Conservation (phyloP, 1,284 basidiomycete genomes). For the Cryptococcus sp. region DNA sequence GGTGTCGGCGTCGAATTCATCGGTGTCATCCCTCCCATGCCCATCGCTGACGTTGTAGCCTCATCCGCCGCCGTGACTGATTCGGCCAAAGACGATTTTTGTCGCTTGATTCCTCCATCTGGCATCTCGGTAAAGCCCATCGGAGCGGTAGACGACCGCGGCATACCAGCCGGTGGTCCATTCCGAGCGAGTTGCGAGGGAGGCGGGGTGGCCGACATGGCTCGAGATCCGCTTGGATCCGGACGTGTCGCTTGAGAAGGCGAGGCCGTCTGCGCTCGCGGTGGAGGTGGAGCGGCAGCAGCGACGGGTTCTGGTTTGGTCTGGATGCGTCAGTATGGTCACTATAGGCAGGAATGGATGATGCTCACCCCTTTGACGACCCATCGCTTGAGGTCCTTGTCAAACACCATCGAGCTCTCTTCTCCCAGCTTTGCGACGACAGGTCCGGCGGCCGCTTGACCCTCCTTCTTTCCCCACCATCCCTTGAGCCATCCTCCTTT, state of each 20-base stretch:
- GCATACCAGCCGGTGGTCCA: neutral
- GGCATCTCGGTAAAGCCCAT: conserved; percentile 20
- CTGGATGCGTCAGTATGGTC: conserved; percentile 43
- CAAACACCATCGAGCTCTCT: conserved; percentile 85
- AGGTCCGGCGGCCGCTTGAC: conserved; percentile 57
- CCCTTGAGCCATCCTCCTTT: conserved; percentile 69
- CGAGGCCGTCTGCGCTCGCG: conserved; percentile 72
- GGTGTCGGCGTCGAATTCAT: conserved; percentile 4
- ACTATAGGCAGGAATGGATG: neutral
- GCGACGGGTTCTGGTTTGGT: conserved; percentile 52
- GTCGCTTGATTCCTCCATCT: conserved; percentile 48
- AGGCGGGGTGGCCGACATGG: conserved; percentile 28
- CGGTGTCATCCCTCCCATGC: conserved; percentile 23
- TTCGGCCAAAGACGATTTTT: conserved; percentile 24
- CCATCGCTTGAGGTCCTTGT: conserved; percentile 92
- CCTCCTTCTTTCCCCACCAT: conserved; percentile 60
- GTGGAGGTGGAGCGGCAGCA: conserved; percentile 56
- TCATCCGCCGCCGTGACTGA: conserved; percentile 50
- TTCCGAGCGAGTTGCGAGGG: conserved; percentile 5
- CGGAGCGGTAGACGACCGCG: conserved; percentile 50
- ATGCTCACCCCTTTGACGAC: conserved; percentile 82
- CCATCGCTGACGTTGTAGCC: neutral
- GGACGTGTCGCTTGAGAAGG: conserved; percentile 54
- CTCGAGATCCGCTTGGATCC: conserved; percentile 57
- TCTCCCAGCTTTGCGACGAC: conserved; percentile 90